Base-by-base conservation (phyloP, 2,329 filamentous ascomycete genomes). In the Didymosphaeria variabile region DNA sequence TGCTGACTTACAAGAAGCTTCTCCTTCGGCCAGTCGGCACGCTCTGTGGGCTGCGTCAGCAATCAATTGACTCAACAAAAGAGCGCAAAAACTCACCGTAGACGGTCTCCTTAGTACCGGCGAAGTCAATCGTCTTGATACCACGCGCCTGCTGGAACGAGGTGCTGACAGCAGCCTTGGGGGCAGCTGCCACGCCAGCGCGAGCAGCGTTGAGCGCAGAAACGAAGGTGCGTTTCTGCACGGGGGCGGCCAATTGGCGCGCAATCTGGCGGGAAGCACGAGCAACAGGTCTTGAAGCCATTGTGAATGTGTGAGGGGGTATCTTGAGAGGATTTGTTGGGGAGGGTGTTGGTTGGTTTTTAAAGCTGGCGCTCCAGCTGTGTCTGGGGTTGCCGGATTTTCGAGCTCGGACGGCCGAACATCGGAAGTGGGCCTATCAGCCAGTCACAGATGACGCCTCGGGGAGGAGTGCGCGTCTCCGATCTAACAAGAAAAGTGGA, bases 91-190 rank as follows among this genome's bases (percentile, higher is more conserved):
- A 77, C 87, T 75, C 83, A 96, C 93, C 93, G 80, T 92, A 97
- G 80, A 99, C 95, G 71, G 90, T 88, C 88, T 99, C 95, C 86
- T 96, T 94, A 79, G 87, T 87, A 77, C 93, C 95, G 72, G 95
- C 95, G 82, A 99, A 99, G 89, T 98, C 94, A 82, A 99, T 94
- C 74, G 94, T 97, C 92, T 99, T 98, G 79, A 97, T 84, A 81
- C 95, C 95, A 79, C 95, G 91, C 70, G 87, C 84, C 77, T 89
- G 87, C 85, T 93, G 90, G 80, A 88, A 78, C 53, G 82, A 77
- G 44, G 79, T 72, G 60, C 79, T 77, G 57, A 82, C 79, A 68
- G 79, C 78, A 38, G 81, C 77, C 72, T 80, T 82, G 71, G 80
- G 80, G 53, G 79, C 75, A 70, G 81, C 79, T 65, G 80, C 78